Percentiles rank a stretch among this genome's conserved stretches.
Evolutionary conservation across 176 grass and related monocot genomes (phyloP).

Genomic region (Oryza officinalis): DNA sequence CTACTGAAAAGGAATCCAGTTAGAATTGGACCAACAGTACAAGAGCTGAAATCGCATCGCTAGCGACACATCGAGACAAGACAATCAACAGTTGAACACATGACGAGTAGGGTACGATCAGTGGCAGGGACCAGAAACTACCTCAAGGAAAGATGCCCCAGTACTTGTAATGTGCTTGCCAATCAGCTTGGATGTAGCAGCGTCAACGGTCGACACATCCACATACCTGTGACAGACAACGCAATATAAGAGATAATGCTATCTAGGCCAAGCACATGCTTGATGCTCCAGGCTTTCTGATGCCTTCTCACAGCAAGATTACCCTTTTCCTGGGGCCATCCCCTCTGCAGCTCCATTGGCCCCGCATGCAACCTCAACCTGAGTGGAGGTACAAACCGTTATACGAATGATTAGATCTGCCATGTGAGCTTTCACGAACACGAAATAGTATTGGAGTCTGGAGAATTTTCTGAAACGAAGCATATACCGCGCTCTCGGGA

Average conservation of each 20-base stretch:
- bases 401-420: slow-evolving; percentile 28
- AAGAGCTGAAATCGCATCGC: slow-evolving; percentile 25
- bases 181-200: slow-evolving; percentile 72
- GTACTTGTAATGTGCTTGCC: slow-evolving; percentile 54
- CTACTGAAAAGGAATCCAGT: slow-evolving; percentile 58
- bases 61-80: slow-evolving; percentile 8
- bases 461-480: slow-evolving; percentile 1
- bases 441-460: background rate
- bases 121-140: slow-evolving; percentile 49
- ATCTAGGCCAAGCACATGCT: slow-evolving; percentile 25
- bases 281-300: slow-evolving; percentile 32
- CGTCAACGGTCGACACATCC: slow-evolving; percentile 76
- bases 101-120: background rate
- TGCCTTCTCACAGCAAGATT: slow-evolving; percentile 38
- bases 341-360: slow-evolving; percentile 63
- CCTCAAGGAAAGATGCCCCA: slow-evolving; percentile 84
- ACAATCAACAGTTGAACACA: slow-evolving; percentile 25
- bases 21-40: slow-evolving; percentile 26
- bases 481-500: slow-evolving; percentile 64
- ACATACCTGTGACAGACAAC: slow-evolving; percentile 60
- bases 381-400: slow-evolving; percentile 30
- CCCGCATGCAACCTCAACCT: slow-evolving; percentile 74
- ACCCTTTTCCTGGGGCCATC: slow-evolving; percentile 79
- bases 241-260: slow-evolving; percentile 29
- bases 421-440: slow-evolving; percentile 27